Evolutionary conservation across 2,329 filamentous ascomycete species (phyloP).

Genomic region (Cylindrodendrum hubeiense): DNA sequence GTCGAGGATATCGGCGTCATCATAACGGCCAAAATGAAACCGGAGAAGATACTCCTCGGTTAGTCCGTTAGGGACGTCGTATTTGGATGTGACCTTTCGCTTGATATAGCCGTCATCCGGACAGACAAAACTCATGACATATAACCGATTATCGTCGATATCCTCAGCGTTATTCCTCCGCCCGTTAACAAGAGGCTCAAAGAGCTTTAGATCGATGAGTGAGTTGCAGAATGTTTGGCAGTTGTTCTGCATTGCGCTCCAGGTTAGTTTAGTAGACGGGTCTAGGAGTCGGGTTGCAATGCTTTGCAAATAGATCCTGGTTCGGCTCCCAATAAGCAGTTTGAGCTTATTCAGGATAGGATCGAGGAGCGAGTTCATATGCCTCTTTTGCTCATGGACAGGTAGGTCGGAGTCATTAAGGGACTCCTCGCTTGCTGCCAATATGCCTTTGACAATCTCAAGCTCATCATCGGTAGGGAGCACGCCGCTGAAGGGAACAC

Average conservation of each 20-base stretch:
- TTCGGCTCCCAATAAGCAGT: constrained; percentile 34
- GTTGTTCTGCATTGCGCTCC: constrained; percentile 51
- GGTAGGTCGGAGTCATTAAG: constrained; percentile 38
- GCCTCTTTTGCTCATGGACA: not conserved
- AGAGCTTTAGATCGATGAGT: constrained; percentile 48
- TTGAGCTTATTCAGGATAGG: constrained; percentile 38
- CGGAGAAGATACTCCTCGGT: constrained; percentile 58
- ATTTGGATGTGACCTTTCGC: constrained; percentile 47
- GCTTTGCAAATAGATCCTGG: constrained; percentile 48
- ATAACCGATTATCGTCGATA: constrained; percentile 31
- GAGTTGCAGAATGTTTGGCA: constrained; percentile 54
- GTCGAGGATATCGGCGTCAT: constrained; percentile 58
- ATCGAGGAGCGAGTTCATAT: not conserved
- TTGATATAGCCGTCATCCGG: constrained; percentile 43
- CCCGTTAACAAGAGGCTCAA: constrained; percentile 42
- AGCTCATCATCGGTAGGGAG: constrained; percentile 41
- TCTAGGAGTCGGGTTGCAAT: constrained; percentile 47
- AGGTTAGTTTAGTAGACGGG: constrained; percentile 42
- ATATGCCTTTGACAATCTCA: constrained; percentile 43
- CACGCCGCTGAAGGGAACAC: constrained; percentile 49
- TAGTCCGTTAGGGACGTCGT: constrained; percentile 53
- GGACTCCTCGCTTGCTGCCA: constrained; percentile 37
- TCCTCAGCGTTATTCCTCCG: not conserved
- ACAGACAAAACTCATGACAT: constrained; percentile 56
- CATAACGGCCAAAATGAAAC: constrained; percentile 52